Evolutionary conservation across 371 early-diverging fungal species (phyloP), one percentile per base, ranked within the genome.

Genomic region (Basidiobolus meristosporus): DNA sequence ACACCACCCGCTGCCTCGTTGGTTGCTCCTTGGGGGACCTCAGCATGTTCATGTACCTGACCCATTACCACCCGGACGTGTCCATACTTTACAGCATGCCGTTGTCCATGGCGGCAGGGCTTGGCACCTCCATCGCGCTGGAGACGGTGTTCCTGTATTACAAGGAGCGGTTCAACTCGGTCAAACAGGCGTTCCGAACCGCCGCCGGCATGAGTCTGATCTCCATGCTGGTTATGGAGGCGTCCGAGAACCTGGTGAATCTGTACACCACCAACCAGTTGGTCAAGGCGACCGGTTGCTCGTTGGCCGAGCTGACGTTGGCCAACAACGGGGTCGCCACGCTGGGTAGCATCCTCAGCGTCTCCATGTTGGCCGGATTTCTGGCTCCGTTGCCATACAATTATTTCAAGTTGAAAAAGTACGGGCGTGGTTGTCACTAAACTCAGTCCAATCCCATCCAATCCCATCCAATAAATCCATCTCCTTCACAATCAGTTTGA

Each of bases 191-290:
- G 10, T 63, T 68, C 54, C 61, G 57, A 29, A 63, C 68, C 7
- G 68, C 68, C 7, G 63, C 62, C 45, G 63, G 65, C 9, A 68
- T 68, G 68, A 62, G 62, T 23, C 47, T 68, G 46, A 62, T 60
- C 16, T 65, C 65, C n/a, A 68, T 68, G 68, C 31, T 63, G 43
- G 62, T 60, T 1, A 68, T 68, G 68, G 68, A 68, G 45, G 36
- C 63, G 2, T 56, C 65, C 1, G 68, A 68, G 38, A 68, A 68
- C 36, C 47, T 47, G 0, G 62, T 63, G 10, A 58, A 63, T 30
- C 63, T 68, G 1, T 32, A 56, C 29, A 39, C 65, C 16, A 22
- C 52, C 12, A 57, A 63, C 36, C 28, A 55, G 29, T 9, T 26
- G 26, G 26, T 26, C 26, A 26, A 26, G 9, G 9, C 26, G 26